Conservation (phyloP, 2,329 filamentous ascomycete species). For the Fusarium verrucosum region DNA sequence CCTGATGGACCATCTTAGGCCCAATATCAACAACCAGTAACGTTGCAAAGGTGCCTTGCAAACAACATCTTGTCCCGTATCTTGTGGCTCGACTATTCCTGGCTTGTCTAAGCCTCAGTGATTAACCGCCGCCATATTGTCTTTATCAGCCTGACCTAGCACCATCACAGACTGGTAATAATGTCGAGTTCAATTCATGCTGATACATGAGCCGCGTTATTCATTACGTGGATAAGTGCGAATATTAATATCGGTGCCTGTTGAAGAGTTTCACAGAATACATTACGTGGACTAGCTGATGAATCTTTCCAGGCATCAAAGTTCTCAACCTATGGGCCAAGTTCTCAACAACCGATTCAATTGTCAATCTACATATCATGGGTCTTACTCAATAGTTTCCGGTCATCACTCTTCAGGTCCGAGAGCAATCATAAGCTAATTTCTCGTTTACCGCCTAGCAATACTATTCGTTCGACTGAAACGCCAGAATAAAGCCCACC, state of each 20-base stretch:
- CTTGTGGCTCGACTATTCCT: slow-evolving; percentile 31
- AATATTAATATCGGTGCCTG: slow-evolving; percentile 16
- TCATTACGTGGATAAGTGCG: slow-evolving; percentile 12
- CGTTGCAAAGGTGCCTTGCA: slow-evolving; percentile 28
- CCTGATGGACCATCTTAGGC: slow-evolving; percentile 29
- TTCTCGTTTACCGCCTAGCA: not conserved
- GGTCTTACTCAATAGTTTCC: not conserved
- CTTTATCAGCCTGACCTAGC: slow-evolving; percentile 1
- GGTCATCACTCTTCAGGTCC: not conserved
- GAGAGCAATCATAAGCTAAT: not conserved
- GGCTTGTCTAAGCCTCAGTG: slow-evolving; percentile 33
- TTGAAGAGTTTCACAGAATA: not conserved
- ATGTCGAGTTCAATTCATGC: not conserved
- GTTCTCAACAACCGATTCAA: not conserved
- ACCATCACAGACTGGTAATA: not conserved
- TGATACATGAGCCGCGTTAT: slow-evolving; percentile 10
- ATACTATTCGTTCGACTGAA: slow-evolving; percentile 9
- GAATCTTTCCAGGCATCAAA: slow-evolving; percentile 24
- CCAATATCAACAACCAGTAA: slow-evolving; percentile 37
- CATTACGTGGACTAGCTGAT: slow-evolving; percentile 12
- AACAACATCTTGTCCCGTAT: slow-evolving; percentile 22
- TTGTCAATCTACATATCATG: not conserved
- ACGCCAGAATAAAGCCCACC: slow-evolving; percentile 14
- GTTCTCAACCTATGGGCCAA: not conserved
- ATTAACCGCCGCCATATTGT: slow-evolving; percentile 29